A percentile compares a stretch with the other conserved stretches of the same genome.
These are phyloP conservation scores for Fusarium tjaetaba DNA, from an alignment of 2,329 filamentous ascomycete species.

Conservation along the genomic window DNA sequence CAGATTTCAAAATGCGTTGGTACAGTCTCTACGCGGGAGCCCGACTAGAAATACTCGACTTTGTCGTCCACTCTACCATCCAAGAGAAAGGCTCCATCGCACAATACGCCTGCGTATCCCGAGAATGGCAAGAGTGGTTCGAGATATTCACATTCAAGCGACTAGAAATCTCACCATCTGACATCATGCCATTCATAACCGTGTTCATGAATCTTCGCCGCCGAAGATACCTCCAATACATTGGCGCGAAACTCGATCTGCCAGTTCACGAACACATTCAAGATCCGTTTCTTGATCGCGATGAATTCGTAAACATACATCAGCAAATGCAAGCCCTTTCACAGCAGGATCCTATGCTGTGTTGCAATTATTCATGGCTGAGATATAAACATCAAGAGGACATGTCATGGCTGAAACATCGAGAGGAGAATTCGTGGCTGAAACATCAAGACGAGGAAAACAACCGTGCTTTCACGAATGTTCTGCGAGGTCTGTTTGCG, in stretches of 20 bases:
- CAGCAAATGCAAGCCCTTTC: background rate
- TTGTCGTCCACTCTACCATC: background rate
- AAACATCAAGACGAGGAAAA: background rate
- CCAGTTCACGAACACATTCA: background rate
- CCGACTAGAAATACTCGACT: background rate
- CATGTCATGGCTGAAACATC: background rate
- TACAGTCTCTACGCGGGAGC: background rate
- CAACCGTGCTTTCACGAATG: background rate
- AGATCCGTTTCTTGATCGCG: background rate
- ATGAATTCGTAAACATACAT: background rate
- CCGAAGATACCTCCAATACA: background rate
- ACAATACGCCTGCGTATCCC: background rate
- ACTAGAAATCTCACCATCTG: background rate
- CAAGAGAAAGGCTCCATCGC: background rate
- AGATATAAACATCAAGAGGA: background rate
- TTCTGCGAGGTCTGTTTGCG: background rate
- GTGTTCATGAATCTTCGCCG: background rate
- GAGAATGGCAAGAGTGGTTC: background rate
- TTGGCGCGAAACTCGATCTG: background rate
- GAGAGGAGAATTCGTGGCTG: too few relatives aligned
- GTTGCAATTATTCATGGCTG: too few relatives aligned
- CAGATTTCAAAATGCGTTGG: rapidly evolving
- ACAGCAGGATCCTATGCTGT: rapidly evolving
- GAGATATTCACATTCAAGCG: background rate
- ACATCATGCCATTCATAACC: background rate